Conservation (phyloP, 78 protist genomes). For the Goniomonas avonlea region DNA sequence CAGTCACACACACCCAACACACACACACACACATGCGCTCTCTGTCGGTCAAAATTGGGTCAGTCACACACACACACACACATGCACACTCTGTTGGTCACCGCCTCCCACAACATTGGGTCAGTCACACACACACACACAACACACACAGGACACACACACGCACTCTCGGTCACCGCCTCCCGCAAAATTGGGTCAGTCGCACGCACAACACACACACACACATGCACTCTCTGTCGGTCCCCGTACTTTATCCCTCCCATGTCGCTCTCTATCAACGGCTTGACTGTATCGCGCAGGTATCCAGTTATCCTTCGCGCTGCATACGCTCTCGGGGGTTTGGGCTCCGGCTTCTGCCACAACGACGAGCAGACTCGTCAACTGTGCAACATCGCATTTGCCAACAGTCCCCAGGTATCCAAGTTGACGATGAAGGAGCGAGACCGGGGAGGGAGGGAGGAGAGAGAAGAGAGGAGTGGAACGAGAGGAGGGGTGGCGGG, state of each 20-base stretch:
- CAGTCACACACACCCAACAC: too few relatives aligned
- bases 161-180: background rate
- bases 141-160: too few relatives aligned
- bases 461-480: too few relatives aligned
- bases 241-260: background rate
- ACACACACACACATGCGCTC: background rate
- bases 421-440: too few relatives aligned
- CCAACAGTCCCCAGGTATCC: too few relatives aligned
- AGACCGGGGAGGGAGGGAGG: too few relatives aligned
- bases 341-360: conserved; percentile 87
- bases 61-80: conserved; percentile 25
- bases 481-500: too few relatives aligned
- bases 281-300: background rate
- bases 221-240: background rate
- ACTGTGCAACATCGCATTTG: too few relatives aligned
- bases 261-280: background rate
- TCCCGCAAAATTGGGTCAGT: background rate
- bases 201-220: background rate
- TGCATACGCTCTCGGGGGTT: conserved; percentile 93
- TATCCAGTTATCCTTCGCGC: conserved; percentile 87
- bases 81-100: background rate
- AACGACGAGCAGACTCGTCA: conserved; percentile 68
- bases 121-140: background rate
- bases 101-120: conserved; percentile 58
- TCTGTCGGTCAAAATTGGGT: conserved; percentile 25